phyloP scores from a whole-genome alignment of 805 yeast genomes.

The Tetrapisispora iriomotensis region DNA sequence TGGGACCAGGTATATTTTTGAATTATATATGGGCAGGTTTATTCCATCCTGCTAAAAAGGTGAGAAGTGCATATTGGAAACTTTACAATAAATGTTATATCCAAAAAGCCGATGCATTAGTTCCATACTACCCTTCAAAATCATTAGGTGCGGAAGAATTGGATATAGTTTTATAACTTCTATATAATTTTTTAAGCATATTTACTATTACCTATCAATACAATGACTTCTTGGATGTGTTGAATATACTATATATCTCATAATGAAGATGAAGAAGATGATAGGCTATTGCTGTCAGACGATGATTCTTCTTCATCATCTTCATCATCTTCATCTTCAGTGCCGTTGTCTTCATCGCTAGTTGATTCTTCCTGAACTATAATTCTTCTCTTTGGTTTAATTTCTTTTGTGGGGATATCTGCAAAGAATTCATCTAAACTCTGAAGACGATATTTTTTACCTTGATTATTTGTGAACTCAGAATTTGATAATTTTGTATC shows the following conservation, averaged over 20 bases:
- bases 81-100: constrained; percentile 69
- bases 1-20: constrained; percentile 69
- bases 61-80: constrained; percentile 78
- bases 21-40: constrained; percentile 81
- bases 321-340: constrained; percentile 21
- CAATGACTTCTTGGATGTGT: no score
- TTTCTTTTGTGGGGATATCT: constrained; percentile 28
- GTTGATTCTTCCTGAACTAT: constrained; percentile 27
- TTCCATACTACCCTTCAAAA: constrained; percentile 71
- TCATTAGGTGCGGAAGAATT: constrained; percentile 39
- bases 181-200: neutral
- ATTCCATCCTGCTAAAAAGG: constrained; percentile 88
- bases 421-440: constrained; percentile 82
- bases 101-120: constrained; percentile 62
- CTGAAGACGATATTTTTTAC: constrained; percentile 49
- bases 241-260: no score
- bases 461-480: constrained; percentile 15
- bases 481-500: constrained; percentile 1
- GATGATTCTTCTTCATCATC: neutral
- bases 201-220: neutral
- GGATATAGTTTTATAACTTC: constrained; percentile 29
- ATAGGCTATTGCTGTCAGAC: neutral
- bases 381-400: constrained; percentile 9
- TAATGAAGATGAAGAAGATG: neutral
- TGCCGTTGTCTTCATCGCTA: constrained; percentile 27